Evolutionary conservation across 2,329 filamentous ascomycete species (phyloP), one percentile per base, ranked within the genome.

Genomic region (Biscogniauxia marginata): DNA sequence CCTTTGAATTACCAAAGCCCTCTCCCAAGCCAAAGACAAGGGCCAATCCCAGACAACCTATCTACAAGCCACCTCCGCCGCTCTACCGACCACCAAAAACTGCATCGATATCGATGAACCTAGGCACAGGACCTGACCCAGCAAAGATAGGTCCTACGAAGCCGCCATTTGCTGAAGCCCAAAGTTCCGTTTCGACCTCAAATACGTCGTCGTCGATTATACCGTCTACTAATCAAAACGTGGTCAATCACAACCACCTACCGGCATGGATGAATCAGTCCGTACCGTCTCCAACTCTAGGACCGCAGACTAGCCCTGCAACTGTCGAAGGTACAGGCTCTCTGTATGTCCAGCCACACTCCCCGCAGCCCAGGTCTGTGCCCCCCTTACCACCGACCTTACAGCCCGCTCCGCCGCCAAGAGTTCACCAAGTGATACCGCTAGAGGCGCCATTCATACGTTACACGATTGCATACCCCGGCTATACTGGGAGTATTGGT

Each of bases 381-480:
- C 30, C 30, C 7, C 9, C 30, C 30, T 9, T 39, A 9, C 11
- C 30, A 39, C 30, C 30, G 5, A 39, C n/a, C 9, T 2, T 11
- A 7, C 46, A 34, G 25, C 52, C 39, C 48, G 46, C 5, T n/a
- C 20, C 30, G 13, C 9, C 11, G 7, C 45, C 9, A 53, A 52
- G n/a, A n/a, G n/a, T n/a, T n/a, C n/a, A 18, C 52, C 50, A 19
- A 39, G 21, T 13, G 39, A 8, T 51, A 11, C 18, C 53, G 18
- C 53, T 46, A 4, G 54, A 46, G 44, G 52, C 61, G 22, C 68
- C 70, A 6, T 73, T 70, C 25, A 55, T 59, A 16, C 62, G 56
- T 16, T 73, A 68, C 50, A 65, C 55, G 25, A 44, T 57, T 20
- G 63, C 65, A 7, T 73, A 73, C 51, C 65, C 65, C 6, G 56